phyloP scores from a whole-genome alignment of 345 rosid genomes.

The Reutealis trisperma region DNA sequence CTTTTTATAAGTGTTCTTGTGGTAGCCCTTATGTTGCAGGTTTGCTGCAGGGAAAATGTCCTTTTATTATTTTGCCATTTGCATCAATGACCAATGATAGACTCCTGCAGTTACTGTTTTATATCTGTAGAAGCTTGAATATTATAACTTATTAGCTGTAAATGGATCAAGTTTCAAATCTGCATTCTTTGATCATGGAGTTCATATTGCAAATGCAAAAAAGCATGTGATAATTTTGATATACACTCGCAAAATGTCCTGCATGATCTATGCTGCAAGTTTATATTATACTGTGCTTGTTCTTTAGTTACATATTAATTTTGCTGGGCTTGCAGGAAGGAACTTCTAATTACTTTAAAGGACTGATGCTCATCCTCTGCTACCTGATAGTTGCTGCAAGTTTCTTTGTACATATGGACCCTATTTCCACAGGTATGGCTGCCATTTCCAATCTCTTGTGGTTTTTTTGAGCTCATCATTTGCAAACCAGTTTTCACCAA shows the following conservation, averaged over 20 bases:
- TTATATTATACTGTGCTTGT: not conserved
- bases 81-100: not conserved
- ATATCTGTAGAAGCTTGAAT: not conserved
- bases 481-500: not conserved
- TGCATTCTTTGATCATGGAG: not conserved
- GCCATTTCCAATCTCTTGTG: not conserved
- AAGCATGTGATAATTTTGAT: not conserved
- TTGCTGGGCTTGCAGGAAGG: constrained; percentile 20
- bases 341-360: constrained; percentile 28
- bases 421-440: not conserved
- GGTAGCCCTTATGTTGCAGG: constrained; percentile 29
- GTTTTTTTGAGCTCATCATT: not conserved
- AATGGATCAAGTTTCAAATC: not conserved
- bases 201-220: not conserved
- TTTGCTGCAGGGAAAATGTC: not conserved
- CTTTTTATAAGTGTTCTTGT: constrained; percentile 28
- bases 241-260: not conserved
- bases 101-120: not conserved
- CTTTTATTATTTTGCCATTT: not conserved
- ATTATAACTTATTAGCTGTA: not conserved
- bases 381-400: constrained; percentile 26
- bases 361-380: constrained; percentile 23
- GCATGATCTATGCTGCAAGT: not conserved
- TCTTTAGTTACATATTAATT: constrained; percentile 1
- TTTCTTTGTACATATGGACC: constrained; percentile 19